phyloP scores from a whole-genome alignment of 163 green algal species.

The Scenedesmus sp. region DNA sequence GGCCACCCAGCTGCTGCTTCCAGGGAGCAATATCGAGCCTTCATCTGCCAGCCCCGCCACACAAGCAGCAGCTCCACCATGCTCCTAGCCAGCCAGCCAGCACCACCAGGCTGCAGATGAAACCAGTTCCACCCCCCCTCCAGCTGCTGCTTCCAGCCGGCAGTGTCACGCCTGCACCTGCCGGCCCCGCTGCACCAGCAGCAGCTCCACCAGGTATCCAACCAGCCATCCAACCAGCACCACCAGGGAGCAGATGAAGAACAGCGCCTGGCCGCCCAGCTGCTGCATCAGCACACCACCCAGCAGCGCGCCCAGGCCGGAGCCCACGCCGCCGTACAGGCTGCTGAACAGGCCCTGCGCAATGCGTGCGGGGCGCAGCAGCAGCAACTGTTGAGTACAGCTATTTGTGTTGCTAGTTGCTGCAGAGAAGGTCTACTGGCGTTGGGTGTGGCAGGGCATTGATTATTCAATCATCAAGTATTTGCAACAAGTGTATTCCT shows the following conservation, averaged over 20 bases:
- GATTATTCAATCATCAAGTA: too few relatives aligned
- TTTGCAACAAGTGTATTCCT: too few relatives aligned
- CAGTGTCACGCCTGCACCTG: background rate
- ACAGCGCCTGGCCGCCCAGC: conserved; percentile 13
- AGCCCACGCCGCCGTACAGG: conserved; percentile 26
- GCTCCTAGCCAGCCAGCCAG: background rate
- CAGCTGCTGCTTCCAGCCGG: too few relatives aligned
- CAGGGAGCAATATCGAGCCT: background rate
- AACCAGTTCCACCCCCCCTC: too few relatives aligned
- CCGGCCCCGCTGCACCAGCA: background rate
- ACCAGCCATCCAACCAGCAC: conserved; percentile 30
- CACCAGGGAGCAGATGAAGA: conserved; percentile 22
- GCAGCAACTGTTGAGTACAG: background rate
- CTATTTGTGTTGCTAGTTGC: too few relatives aligned
- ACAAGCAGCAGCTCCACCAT: background rate
- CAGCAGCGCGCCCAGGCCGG: conserved; percentile 35
- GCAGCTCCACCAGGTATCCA: background rate
- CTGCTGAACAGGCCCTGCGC: conserved; percentile 25
- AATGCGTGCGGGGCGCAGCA: too few relatives aligned
- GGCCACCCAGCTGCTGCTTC: too few relatives aligned
- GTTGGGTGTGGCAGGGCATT: too few relatives aligned
- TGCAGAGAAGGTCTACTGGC: too few relatives aligned
- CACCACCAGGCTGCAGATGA: too few relatives aligned
- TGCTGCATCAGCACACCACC: conserved; percentile 35
- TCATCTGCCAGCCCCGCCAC: too few relatives aligned